A percentile compares a stretch with the other conserved stretches of the same genome.
phyloP scores from a whole-genome alignment of 768 basidiomycete genomes.

The Paxillus ammoniavirescens region DNA sequence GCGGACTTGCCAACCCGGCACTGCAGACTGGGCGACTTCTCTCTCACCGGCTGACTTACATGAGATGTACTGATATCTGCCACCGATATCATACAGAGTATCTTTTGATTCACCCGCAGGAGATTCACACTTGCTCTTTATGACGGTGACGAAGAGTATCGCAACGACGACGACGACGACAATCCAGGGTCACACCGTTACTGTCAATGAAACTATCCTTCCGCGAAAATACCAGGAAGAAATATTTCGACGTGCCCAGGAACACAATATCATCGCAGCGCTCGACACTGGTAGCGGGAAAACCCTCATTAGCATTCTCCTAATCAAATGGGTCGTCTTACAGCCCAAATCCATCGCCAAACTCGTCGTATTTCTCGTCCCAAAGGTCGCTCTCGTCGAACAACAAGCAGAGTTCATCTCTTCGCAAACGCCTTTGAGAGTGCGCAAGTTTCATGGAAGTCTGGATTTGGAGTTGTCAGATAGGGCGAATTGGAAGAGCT shows the following conservation, averaged over 20 bases:
- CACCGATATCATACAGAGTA: neutral
- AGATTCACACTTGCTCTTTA: constrained; percentile 13
- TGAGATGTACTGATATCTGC: constrained; percentile 24
- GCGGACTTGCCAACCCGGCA: constrained; percentile 28
- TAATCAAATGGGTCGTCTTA: constrained; percentile 73
- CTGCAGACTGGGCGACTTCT: neutral
- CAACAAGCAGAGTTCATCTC: constrained; percentile 74
- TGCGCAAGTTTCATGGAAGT: constrained; percentile 68
- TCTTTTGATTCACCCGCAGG: constrained; percentile 8
- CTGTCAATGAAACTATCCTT: constrained; percentile 38
- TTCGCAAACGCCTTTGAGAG: constrained; percentile 62
- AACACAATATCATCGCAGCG: constrained; percentile 55
- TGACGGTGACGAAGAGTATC: constrained; percentile 22
- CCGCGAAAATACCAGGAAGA: constrained; percentile 57
- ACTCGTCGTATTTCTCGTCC: constrained; percentile 77
- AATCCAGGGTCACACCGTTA: constrained; percentile 22
- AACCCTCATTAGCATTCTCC: constrained; percentile 56
- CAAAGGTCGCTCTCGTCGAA: constrained; percentile 80
- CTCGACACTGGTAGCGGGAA: constrained; percentile 63
- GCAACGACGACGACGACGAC: constrained; percentile 19
- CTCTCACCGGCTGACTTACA: neutral
- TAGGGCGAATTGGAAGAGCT: constrained; percentile 58
- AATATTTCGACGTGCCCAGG: constrained; percentile 50
- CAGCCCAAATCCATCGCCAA: constrained; percentile 52
- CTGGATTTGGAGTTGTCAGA: constrained; percentile 72